Conservation (phyloP, 1,284 basidiomycete species). For the Paramarasmius palmivorus region DNA sequence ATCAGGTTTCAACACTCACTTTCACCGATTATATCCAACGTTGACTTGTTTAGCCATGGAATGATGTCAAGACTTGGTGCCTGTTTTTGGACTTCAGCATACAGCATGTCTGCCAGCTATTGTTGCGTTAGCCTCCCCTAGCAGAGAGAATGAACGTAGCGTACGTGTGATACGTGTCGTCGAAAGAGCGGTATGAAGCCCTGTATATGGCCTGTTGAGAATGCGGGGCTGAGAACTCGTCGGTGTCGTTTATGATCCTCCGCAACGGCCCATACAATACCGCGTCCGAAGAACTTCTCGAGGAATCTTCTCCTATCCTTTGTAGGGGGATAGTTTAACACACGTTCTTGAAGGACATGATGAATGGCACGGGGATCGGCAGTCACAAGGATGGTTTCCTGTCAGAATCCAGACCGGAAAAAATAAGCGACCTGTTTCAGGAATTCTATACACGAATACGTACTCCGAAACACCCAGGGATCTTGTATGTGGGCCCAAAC, state of each 20-base stretch:
- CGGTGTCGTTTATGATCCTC: conserved; percentile 5
- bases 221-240: conserved; percentile 4
- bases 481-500: neutral
- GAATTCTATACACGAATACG: neutral
- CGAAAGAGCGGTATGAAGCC: neutral
- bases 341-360: neutral
- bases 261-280: neutral
- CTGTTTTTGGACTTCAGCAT: neutral
- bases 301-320: neutral
- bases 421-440: neutral
- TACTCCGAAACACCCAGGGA: neutral
- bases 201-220: neutral
- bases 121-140: neutral
- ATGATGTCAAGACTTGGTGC: neutral
- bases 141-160: neutral
- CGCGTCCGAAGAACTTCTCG: neutral
- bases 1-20: neutral
- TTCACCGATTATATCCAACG: conserved; percentile 6
- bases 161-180: neutral
- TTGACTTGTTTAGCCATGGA: neutral
- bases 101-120: conserved; percentile 1
- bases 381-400: neutral
- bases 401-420: neutral
- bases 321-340: neutral
- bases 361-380: neutral